Conservation (phyloP, 139 green algal species). For the Desmodesmus armatus region DNA sequence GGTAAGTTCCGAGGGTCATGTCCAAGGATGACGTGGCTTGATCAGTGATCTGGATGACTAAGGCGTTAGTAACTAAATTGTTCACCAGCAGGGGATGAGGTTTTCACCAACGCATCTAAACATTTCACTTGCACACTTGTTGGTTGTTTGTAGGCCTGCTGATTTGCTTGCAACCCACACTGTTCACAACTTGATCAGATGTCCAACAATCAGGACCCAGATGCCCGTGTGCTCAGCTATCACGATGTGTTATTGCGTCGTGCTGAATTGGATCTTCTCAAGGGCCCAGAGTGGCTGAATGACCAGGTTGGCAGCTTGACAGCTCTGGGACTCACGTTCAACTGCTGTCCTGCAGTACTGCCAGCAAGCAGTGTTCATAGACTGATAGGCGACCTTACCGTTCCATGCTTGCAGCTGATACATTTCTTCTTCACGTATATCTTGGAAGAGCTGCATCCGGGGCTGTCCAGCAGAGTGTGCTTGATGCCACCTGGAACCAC, state of each 20-base stretch:
- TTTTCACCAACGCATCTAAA: no score
- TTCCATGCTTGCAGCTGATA: slow-evolving; percentile 59
- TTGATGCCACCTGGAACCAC: slow-evolving; percentile 45
- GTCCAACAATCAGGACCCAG: no score
- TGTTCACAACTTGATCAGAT: no score
- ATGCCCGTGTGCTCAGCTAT: slow-evolving; percentile 57
- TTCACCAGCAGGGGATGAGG: no score
- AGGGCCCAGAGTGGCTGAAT: slow-evolving; percentile 71
- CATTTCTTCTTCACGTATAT: slow-evolving; percentile 81
- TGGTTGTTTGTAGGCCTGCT: no score
- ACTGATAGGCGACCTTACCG: background rate
- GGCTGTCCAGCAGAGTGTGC: background rate
- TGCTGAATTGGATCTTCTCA: slow-evolving; percentile 63
- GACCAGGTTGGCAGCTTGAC: slow-evolving; percentile 60
- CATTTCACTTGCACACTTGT: no score
- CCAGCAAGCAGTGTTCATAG: background rate
- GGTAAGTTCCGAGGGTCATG: no score
- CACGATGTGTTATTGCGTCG: slow-evolving; percentile 69
- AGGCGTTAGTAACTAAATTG: no score
- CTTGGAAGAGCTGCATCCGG: slow-evolving; percentile 27
- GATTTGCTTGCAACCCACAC: no score
- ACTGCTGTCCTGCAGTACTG: background rate
- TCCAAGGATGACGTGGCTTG: no score
- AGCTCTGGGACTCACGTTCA: background rate
- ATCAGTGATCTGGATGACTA: no score